phyloP scores from a whole-genome alignment of 2,329 filamentous ascomycete species.

The Sphaerostilbella broomeana region DNA sequence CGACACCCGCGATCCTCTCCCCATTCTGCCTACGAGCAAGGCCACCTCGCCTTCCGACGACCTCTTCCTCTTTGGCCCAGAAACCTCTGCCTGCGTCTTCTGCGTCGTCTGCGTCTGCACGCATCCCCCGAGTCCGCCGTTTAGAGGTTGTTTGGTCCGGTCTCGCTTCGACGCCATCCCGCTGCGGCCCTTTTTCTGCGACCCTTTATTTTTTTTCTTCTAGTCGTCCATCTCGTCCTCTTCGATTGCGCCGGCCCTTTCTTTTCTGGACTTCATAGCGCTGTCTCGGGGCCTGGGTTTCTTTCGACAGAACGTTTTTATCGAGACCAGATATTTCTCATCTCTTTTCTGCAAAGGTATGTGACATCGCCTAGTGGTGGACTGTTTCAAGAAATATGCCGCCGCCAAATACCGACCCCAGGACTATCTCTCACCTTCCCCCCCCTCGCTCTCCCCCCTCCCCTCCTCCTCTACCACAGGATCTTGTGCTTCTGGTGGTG shows the following conservation, averaged over 20 bases:
- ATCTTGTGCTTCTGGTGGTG: too few relatives aligned
- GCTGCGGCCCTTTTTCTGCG: conserved; percentile 11
- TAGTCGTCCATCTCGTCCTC: conserved; percentile 4
- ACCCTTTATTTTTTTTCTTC: conserved; percentile 6
- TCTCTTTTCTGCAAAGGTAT: too few relatives aligned
- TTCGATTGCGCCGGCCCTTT: not conserved
- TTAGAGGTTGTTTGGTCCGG: conserved; percentile 11
- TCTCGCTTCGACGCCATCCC: conserved; percentile 11
- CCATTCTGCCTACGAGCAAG: not conserved
- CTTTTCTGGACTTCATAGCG: conserved; percentile 1
- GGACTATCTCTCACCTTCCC: too few relatives aligned
- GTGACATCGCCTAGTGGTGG: too few relatives aligned
- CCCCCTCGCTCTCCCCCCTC: too few relatives aligned
- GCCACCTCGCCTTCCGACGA: not conserved
- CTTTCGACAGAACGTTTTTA: too few relatives aligned
- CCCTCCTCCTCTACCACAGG: too few relatives aligned
- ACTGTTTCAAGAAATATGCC: too few relatives aligned
- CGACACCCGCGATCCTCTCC: not conserved
- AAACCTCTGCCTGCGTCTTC: not conserved
- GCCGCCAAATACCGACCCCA: too few relatives aligned
- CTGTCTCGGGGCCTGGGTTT: conserved; percentile 6
- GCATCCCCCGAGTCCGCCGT: conserved; percentile 7
- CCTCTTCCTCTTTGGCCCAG: not conserved
- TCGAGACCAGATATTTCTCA: too few relatives aligned
- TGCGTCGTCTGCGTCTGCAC: conserved; percentile 1